Evolutionary conservation across 176 grass and related monocot species (phyloP), one percentile per base, ranked within the genome.

Genomic region (Juncus effusus): DNA sequence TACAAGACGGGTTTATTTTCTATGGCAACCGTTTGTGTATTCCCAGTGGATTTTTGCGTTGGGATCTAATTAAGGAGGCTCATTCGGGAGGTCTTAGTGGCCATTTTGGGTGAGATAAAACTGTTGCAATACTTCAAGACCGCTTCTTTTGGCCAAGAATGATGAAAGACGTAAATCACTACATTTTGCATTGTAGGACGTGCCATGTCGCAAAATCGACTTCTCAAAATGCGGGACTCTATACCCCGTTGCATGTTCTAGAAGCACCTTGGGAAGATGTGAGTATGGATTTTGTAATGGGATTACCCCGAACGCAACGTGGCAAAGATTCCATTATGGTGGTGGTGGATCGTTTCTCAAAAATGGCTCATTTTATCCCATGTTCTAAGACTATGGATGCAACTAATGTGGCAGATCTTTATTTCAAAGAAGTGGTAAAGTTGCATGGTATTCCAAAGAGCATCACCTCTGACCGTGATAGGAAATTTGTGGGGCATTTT

Each of bases 201-300:
- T 40, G 0, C 50, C 38, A 38, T 61, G 6, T 61, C 4, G n/a
- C 56, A 13, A 61, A 74, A 49, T 59, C 12, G 8, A 47, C 9
- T 4, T 38, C 19, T 8, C 59, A 54, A 63, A 75, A 53, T 63
- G 4, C 56, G 4, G 7, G 57, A 10, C 37, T 75, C 6, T 75
- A 75, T 16, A 63, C 36, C 40, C 50, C 36, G 42, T 7, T 66
- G 15, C 38, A 0, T 8, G 42, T 63, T 3, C 72, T 40, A 36
- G 1, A 38, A 10, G 42, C 38, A 6, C 54, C 41, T 13, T 75
- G 58, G 56, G 58, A 75, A 11, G 72, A 54, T 51, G 38, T 63
- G 16, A 60, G 54, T 38, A 45, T 75, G 41, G 59, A 75, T n/a
- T 75, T 75, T 63, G 14, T 75, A 6, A n/a, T 74, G 9, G 71